Conservation (phyloP, 164 flowering plant species). For the Magnolia sinica region DNA sequence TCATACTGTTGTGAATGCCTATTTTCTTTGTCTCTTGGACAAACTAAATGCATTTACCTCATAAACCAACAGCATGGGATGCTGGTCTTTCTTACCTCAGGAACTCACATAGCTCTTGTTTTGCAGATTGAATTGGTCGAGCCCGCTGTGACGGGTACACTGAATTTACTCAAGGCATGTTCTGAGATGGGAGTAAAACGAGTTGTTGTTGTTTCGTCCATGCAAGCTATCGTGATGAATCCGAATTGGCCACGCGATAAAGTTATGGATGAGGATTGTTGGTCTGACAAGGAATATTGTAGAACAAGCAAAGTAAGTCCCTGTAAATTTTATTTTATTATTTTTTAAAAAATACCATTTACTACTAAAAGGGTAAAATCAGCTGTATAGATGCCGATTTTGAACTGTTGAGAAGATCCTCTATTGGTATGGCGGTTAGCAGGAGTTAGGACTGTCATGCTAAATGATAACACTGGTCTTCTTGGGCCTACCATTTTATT, state of each 20-base stretch:
- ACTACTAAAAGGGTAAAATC: not conserved
- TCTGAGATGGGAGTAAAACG: constrained; percentile 40
- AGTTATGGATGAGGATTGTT: constrained; percentile 51
- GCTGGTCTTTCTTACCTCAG: not conserved
- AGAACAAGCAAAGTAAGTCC: constrained; percentile 35
- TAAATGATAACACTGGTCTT: too few species aligned
- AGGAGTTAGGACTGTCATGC: not conserved
- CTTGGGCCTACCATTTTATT: too few species aligned
- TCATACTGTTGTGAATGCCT: not conserved
- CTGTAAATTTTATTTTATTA: too few species aligned
- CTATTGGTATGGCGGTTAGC: not conserved
- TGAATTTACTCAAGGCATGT: constrained; percentile 58
- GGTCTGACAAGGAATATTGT: constrained; percentile 59
- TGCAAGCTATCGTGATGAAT: constrained; percentile 38
- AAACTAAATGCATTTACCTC: not conserved
- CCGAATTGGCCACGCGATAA: constrained; percentile 50
- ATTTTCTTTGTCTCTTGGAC: not conserved
- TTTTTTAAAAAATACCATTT: too few species aligned
- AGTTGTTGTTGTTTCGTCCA: constrained; percentile 52
- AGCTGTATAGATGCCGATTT: not conserved
- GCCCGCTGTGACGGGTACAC: constrained; percentile 57
- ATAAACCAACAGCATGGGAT: not conserved
- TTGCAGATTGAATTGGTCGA: constrained; percentile 47
- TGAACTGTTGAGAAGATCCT: not conserved
- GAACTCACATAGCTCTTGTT: not conserved